These are phyloP conservation scores for Ceratocystis variospora DNA, from an alignment of 2,329 filamentous ascomycete genomes.

Conservation along the genomic window DNA sequence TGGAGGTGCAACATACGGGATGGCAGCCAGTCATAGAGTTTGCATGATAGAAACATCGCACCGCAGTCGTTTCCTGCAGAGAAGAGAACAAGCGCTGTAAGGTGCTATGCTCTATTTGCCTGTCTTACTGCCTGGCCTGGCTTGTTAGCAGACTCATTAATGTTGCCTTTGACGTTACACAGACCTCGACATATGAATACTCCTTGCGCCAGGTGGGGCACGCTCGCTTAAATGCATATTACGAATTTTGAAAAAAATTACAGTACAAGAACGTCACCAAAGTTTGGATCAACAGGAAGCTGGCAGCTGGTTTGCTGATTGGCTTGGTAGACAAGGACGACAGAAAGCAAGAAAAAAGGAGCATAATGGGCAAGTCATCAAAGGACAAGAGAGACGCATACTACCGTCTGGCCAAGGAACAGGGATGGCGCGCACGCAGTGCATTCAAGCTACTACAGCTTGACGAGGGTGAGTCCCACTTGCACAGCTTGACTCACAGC, in stretches of 20 bases:
- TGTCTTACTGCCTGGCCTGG: too few relatives aligned
- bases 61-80: too few relatives aligned
- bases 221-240: neutral
- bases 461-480: constrained; percentile 48
- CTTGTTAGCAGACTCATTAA: neutral
- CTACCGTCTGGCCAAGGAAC: constrained; percentile 94
- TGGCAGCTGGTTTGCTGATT: too few relatives aligned
- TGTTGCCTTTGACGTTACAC: neutral
- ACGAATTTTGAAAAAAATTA: neutral
- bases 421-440: constrained; percentile 92
- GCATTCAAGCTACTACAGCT: constrained; percentile 96
- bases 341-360: neutral
- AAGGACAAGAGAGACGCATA: constrained; percentile 98
- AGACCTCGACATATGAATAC: neutral
- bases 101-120: too few relatives aligned
- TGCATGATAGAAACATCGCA: neutral
- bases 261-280: neutral
- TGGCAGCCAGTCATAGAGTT: neutral
- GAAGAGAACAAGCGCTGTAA: too few relatives aligned
- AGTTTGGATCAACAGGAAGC: neutral
- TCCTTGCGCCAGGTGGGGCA: neutral
- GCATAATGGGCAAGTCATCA: constrained; percentile 79
- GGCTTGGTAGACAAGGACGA: neutral
- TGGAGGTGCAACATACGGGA: too few relatives aligned
- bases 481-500: constrained; percentile 13